A percentile compares a stretch with the other conserved stretches of the same genome.
phyloP scores from a whole-genome alignment of 148 eudicot species.

The Persicaria tinctoria region DNA sequence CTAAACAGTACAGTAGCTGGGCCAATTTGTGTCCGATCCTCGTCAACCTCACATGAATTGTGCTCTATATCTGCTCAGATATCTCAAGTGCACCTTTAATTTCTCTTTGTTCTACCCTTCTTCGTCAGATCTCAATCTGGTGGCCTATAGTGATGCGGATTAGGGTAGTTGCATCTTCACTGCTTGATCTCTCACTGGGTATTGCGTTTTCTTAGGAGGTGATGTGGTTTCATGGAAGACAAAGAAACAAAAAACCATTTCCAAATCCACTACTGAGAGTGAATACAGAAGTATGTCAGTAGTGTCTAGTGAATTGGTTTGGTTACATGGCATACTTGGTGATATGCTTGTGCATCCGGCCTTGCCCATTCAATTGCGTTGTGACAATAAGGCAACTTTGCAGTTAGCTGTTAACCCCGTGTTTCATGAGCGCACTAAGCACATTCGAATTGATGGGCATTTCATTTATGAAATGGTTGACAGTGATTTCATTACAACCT shows the following conservation, averaged over 20 bases:
- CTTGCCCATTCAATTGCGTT: not conserved
- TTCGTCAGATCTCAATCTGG: not conserved
- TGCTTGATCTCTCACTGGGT: not conserved
- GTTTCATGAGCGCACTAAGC: too few relatives aligned
- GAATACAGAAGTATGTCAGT: too few relatives aligned
- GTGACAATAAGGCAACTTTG: not conserved
- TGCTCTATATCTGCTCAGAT: not conserved
- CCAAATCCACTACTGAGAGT: too few relatives aligned
- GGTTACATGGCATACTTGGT: not conserved
- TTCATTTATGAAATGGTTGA: too few relatives aligned
- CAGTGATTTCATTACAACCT: too few relatives aligned
- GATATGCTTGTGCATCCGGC: not conserved
- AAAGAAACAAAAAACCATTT: not conserved
- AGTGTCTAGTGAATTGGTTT: not conserved
- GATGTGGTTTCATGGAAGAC: constrained; percentile 3
- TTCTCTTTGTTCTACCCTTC: not conserved
- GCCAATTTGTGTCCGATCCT: too few relatives aligned
- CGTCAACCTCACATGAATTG: too few relatives aligned
- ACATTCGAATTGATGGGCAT: too few relatives aligned
- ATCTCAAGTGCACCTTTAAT: not conserved
- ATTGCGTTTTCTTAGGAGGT: not conserved
- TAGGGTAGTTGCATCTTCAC: not conserved
- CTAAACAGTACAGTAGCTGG: too few relatives aligned
- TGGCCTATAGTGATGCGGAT: constrained; percentile 6
- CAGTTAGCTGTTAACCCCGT: too few relatives aligned